These are phyloP conservation scores for Candida sphagnicola DNA, from an alignment of 805 yeast species.

Conservation along the genomic window DNA sequence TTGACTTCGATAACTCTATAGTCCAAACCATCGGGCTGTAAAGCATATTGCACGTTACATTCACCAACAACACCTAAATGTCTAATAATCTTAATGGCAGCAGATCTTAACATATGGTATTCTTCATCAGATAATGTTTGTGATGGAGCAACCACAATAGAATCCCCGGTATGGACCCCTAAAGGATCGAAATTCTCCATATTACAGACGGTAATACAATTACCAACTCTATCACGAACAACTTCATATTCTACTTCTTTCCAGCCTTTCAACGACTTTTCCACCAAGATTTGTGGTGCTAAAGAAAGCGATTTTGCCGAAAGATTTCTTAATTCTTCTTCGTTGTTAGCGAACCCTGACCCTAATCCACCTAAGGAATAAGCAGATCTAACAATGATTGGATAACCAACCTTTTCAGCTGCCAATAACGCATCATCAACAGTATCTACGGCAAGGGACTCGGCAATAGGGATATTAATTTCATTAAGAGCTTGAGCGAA, in stretches of 20 bases:
- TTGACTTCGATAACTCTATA: slow-evolving; percentile 96
- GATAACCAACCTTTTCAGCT: slow-evolving; percentile 85
- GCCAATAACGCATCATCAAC: slow-evolving; percentile 93
- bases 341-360: slow-evolving; percentile 90
- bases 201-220: slow-evolving; percentile 98
- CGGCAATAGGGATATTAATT: slow-evolving; percentile 94
- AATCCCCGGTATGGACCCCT: slow-evolving; percentile 98
- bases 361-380: slow-evolving; percentile 97
- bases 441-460: slow-evolving; percentile 90
- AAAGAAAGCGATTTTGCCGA: slow-evolving; percentile 85
- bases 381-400: slow-evolving; percentile 96
- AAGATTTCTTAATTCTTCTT: slow-evolving; percentile 77
- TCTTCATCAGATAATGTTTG: slow-evolving; percentile 97
- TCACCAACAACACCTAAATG: slow-evolving; percentile 99
- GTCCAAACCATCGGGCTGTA: slow-evolving; percentile 93
- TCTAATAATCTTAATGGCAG: slow-evolving; percentile 96
- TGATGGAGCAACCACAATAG: slow-evolving; percentile 98
- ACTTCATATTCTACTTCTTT: slow-evolving; percentile 98
- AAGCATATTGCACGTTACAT: slow-evolving; percentile 96
- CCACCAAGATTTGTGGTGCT: slow-evolving; percentile 94
- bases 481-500: slow-evolving; percentile 94
- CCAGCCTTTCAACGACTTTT: slow-evolving; percentile 98
- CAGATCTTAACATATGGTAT: slow-evolving; percentile 95
- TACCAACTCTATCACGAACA: slow-evolving; percentile 92
- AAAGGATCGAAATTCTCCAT: slow-evolving; percentile 99